phyloP scores from a whole-genome alignment of 1,284 basidiomycete genomes.

The Meira nashicola region DNA sequence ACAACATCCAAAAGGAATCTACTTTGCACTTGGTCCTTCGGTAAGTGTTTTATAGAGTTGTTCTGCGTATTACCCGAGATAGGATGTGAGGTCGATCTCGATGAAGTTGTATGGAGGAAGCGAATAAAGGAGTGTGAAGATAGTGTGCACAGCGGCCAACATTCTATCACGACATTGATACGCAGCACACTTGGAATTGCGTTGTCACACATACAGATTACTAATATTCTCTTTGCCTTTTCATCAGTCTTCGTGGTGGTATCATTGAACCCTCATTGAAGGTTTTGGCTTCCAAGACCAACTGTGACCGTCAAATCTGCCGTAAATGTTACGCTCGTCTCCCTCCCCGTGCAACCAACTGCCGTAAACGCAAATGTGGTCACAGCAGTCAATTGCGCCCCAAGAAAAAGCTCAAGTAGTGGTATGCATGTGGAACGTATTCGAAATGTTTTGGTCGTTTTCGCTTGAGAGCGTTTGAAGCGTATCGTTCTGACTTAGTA shows the following conservation, averaged over 20 bases:
- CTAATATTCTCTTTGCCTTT: not conserved
- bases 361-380: constrained; percentile 66
- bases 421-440: not conserved
- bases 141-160: too few species aligned
- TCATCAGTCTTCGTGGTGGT: constrained; percentile 84
- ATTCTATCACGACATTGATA: too few species aligned
- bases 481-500: too few species aligned
- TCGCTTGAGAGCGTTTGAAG: too few species aligned
- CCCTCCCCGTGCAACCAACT: constrained; percentile 97
- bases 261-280: constrained; percentile 99
- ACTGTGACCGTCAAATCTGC: constrained; percentile 69
- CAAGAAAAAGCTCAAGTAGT: constrained; percentile 91
- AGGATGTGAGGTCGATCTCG: not conserved
- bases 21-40: constrained; percentile 93
- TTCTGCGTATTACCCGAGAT: not conserved
- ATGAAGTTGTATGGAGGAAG: not conserved
- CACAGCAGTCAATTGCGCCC: constrained; percentile 58
- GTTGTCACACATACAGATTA: not conserved
- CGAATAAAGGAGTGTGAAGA: not conserved
- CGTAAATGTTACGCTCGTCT: constrained; percentile 99
- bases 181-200: not conserved
- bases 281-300: constrained; percentile 82
- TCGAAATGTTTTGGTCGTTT: too few species aligned
- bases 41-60: constrained; percentile 16
- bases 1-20: constrained; percentile 96